Conservation (phyloP, 2,329 filamentous ascomycete species). For the Trichophyton mentagrophytes region DNA sequence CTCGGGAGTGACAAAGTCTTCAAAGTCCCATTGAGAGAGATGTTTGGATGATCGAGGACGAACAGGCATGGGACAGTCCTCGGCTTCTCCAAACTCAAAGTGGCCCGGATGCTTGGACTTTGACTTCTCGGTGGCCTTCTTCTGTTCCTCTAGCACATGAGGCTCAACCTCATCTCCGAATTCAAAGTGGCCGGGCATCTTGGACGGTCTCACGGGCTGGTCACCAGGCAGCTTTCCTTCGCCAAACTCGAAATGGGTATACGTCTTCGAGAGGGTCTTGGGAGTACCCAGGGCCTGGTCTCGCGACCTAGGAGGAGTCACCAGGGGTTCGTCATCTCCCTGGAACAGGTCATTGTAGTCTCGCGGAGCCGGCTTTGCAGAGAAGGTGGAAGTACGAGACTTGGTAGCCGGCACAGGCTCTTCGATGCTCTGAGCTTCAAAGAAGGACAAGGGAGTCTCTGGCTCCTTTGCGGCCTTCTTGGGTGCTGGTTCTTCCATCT, state of each 20-base stretch:
- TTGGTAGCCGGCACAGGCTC: slow-evolving; percentile 43
- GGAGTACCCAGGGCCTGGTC: slow-evolving; percentile 42
- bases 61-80: slow-evolving; percentile 1
- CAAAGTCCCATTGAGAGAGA: slow-evolving; percentile 70
- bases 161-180: slow-evolving; percentile 1
- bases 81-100: slow-evolving; percentile 15
- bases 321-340: slow-evolving; percentile 33
- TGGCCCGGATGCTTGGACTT: slow-evolving; percentile 63
- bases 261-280: slow-evolving; percentile 65
- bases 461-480: slow-evolving; percentile 23
- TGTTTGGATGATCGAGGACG: slow-evolving; percentile 29
- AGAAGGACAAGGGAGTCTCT: slow-evolving; percentile 56
- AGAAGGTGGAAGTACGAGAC: slow-evolving; percentile 39
- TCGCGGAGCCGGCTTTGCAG: slow-evolving; percentile 58
- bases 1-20: slow-evolving; percentile 72
- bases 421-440: slow-evolving; percentile 50
- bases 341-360: slow-evolving; percentile 57
- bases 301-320: slow-evolving; percentile 16
- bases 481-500: slow-evolving; percentile 12
- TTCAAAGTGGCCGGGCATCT: slow-evolving; percentile 8
- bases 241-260: slow-evolving; percentile 71
- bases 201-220: background rate
- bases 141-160: background rate
- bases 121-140: background rate
- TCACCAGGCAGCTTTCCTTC: slow-evolving; percentile 21